Conservation (phyloP, 306 rosid genomes). For the Psophocarpus tetragonolobus region DNA sequence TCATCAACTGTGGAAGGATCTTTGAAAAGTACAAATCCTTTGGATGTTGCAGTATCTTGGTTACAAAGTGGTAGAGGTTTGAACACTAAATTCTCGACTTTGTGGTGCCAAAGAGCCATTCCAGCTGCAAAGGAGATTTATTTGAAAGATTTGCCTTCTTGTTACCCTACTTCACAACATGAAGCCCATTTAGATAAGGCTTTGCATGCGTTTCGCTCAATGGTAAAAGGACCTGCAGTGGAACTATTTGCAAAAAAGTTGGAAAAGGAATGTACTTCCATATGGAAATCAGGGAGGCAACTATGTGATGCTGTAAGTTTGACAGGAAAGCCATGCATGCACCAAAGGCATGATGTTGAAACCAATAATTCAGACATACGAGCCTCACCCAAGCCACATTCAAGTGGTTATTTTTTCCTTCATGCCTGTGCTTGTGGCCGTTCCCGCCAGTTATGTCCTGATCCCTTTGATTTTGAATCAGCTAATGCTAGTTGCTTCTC, state of each 20-base stretch:
- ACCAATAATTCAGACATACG: slow-evolving; percentile 38
- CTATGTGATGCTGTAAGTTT: slow-evolving; percentile 91
- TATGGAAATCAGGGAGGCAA: slow-evolving; percentile 92
- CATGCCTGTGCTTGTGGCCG: slow-evolving; percentile 96
- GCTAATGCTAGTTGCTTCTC: slow-evolving; percentile 66
- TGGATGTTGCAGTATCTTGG: slow-evolving; percentile 80
- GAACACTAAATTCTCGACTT: slow-evolving; percentile 70
- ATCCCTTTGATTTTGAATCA: slow-evolving; percentile 91
- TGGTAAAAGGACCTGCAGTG: slow-evolving; percentile 85
- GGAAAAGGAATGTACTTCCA: slow-evolving; percentile 81
- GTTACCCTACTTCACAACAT: slow-evolving; percentile 80
- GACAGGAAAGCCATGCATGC: slow-evolving; percentile 92
- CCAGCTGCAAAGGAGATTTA: slow-evolving; percentile 86
- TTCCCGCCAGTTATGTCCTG: slow-evolving; percentile 63
- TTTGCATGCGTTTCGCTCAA: slow-evolving; percentile 66
- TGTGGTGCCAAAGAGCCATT: slow-evolving; percentile 80
- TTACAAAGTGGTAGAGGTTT: slow-evolving; percentile 75
- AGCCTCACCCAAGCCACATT: slow-evolving; percentile 54
- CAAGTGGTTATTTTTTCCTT: slow-evolving; percentile 84
- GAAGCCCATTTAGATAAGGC: slow-evolving; percentile 73
- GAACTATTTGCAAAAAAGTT: slow-evolving; percentile 63
- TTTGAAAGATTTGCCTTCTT: slow-evolving; percentile 76
- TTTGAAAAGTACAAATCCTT: slow-evolving; percentile 58
- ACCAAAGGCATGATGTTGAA: slow-evolving; percentile 72
- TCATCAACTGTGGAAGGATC: slow-evolving; percentile 54